These are phyloP conservation scores for Plantago major DNA, from an alignment of 257 asterid species.

Conservation along the genomic window DNA sequence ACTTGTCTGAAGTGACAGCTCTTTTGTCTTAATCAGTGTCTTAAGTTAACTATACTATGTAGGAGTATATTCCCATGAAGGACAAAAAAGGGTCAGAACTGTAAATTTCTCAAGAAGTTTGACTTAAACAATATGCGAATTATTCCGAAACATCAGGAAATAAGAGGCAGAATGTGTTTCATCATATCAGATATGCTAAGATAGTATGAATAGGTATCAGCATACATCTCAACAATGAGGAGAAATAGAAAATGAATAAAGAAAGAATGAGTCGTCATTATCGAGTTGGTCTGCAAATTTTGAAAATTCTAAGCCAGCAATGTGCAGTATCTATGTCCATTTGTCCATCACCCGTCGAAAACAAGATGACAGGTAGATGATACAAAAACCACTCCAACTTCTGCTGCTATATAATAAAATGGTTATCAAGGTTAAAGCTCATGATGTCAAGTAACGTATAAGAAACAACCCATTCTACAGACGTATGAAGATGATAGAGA, in stretches of 20 bases:
- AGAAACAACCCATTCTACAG: too few relatives aligned
- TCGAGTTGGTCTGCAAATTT: too few relatives aligned
- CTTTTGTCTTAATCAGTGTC: background rate
- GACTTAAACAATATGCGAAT: background rate
- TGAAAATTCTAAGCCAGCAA: too few relatives aligned
- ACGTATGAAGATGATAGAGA: too few relatives aligned
- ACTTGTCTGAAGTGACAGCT: background rate
- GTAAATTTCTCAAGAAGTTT: background rate
- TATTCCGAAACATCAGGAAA: background rate
- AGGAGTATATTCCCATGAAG: background rate
- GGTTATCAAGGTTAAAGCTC: too few relatives aligned
- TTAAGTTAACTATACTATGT: background rate
- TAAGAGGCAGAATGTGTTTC: background rate
- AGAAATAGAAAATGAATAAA: background rate
- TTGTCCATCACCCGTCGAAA: background rate
- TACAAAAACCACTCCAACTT: too few relatives aligned
- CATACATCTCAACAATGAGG: background rate
- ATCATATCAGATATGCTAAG: background rate
- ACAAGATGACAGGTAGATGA: too few relatives aligned
- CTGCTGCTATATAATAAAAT: too few relatives aligned
- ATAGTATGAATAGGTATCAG: background rate
- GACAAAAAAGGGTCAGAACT: too few relatives aligned
- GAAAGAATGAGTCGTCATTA: too few relatives aligned
- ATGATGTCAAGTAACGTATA: too few relatives aligned
- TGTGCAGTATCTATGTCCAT: background rate